Evolutionary conservation across 371 early-diverging fungal species (phyloP), one percentile per base, ranked within the genome.

Genomic region (Ecytonucleospora hepatopenaei): DNA sequence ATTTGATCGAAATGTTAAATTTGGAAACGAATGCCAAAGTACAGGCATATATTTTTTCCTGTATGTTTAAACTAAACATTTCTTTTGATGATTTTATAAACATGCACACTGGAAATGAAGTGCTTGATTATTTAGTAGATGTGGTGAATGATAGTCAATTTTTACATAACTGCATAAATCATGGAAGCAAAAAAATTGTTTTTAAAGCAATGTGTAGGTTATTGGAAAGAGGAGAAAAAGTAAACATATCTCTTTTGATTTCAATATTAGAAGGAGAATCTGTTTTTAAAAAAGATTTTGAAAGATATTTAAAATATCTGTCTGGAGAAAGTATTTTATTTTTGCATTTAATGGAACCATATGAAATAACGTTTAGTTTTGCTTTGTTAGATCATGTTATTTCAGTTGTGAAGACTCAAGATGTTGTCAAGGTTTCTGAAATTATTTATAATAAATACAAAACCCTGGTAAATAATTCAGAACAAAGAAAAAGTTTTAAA

Each of bases 331-430:
- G 35, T 51, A 47, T 71, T 21, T 48, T 67, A n/a, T 34, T 64
- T 60, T 17, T 74, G 21, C 0, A 19, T 23, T 48, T 33, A 21
- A 62, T 55, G 21, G 57, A 72, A 69, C 86, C 89, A 68, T 92
- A 92, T 55, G 94, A 94, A 68, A 84, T 93, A 70, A 89, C 88
- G 59, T 94, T 93, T n/a, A 88, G 91, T 35, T 84, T 86, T 62
- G 90, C 88, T 79, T 86, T 87, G 48, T 76, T 93, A 32, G 81
- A 83, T 23, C 87, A 92, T 47, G 88, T 87, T 27, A 83, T 92
- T 83, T 86, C 88, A 40, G 83, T 91, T 83, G 86, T 88, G 4
- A 84, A 88, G 54, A 86, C 83, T 54, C 84, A 90, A 68, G 93
- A 93, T 69, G 88, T 91, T 28, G 84, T 86, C 65, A 90, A 90